These are phyloP conservation scores for Fusarium staphyleae DNA, from an alignment of 2,329 filamentous ascomycete genomes.

Conservation along the genomic window DNA sequence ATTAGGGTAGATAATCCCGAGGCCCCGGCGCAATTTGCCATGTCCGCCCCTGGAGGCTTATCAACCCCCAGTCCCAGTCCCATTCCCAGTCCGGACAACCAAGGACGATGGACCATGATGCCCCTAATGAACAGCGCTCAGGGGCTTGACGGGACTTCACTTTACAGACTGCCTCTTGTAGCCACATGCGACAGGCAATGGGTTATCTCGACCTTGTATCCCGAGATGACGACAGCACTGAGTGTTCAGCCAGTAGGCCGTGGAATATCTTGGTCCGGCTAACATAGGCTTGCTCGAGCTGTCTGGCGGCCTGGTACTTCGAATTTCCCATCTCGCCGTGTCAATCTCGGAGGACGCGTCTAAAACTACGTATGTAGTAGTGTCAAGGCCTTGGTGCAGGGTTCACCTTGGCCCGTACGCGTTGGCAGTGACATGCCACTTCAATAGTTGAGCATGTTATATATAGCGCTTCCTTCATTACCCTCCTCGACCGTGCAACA, in stretches of 20 bases:
- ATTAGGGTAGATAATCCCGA: conserved; percentile 5
- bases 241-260: background rate
- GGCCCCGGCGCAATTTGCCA: conserved; percentile 38
- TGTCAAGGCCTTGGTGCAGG: conserved; percentile 11
- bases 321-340: conserved; percentile 2
- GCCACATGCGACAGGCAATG: background rate
- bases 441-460: conserved; percentile 22
- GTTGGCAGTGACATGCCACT: conserved; percentile 21
- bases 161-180: conserved; percentile 2
- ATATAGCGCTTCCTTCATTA: conserved; percentile 10
- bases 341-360: conserved; percentile 24
- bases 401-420: conserved; percentile 11
- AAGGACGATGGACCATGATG: conserved; percentile 9
- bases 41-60: conserved; percentile 30
- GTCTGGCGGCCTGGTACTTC: conserved; percentile 3
- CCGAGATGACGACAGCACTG: conserved; percentile 9
- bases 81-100: conserved; percentile 24
- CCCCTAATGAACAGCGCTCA: conserved; percentile 28
- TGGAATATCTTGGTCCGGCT: conserved; percentile 1
- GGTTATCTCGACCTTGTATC: conserved; percentile 1
- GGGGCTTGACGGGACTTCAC: conserved; percentile 5
- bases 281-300: conserved; percentile 11
- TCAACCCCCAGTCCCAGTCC: conserved; percentile 19
- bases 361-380: too few species aligned
- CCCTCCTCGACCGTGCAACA: conserved; percentile 6